A percentile compares a stretch with the other conserved stretches of the same genome.
Evolutionary conservation across 2,329 filamentous ascomycete genomes (phyloP).

Genomic region (Penicillium italicum): DNA sequence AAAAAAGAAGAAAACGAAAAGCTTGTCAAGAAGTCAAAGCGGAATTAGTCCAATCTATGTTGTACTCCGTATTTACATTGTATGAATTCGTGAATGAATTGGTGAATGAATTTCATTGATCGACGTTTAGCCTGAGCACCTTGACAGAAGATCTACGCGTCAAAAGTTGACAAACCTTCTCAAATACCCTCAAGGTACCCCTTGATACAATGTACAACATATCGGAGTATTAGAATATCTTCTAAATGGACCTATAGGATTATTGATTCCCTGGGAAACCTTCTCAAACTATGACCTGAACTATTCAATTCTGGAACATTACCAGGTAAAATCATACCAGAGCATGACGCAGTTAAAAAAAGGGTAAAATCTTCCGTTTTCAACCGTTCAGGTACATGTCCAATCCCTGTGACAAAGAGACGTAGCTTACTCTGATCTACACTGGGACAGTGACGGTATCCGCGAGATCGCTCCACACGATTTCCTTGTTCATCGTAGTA

Average conservation of each 20-base stretch:
- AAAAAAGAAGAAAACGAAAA: neutral
- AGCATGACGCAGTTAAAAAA: neutral
- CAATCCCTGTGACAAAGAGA: neutral
- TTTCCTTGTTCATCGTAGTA: constrained; percentile 5
- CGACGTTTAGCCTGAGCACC: constrained; percentile 5
- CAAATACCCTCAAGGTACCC: constrained; percentile 33
- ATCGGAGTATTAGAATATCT: neutral
- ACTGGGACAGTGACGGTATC: neutral
- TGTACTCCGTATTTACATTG: too few species aligned
- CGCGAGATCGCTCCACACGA: constrained; percentile 1
- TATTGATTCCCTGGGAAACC: constrained; percentile 1
- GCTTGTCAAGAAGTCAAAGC: neutral
- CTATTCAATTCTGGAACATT: neutral
- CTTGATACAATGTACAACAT: neutral
- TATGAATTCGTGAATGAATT: too few species aligned
- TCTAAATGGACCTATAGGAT: neutral
- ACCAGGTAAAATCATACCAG: constrained; percentile 4
- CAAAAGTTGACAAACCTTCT: constrained; percentile 24
- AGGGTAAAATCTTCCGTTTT: constrained; percentile 9
- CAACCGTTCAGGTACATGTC: constrained; percentile 3
- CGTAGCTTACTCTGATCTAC: neutral
- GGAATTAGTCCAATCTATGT: neutral
- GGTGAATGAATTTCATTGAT: neutral
- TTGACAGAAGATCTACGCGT: constrained; percentile 18
- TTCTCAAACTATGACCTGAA: neutral